Percentiles rank a stretch among this genome's conserved stretches.
Evolutionary conservation across 192 early-diverging fungal species (phyloP).

Genomic region (Geranomyces michiganensis): DNA sequence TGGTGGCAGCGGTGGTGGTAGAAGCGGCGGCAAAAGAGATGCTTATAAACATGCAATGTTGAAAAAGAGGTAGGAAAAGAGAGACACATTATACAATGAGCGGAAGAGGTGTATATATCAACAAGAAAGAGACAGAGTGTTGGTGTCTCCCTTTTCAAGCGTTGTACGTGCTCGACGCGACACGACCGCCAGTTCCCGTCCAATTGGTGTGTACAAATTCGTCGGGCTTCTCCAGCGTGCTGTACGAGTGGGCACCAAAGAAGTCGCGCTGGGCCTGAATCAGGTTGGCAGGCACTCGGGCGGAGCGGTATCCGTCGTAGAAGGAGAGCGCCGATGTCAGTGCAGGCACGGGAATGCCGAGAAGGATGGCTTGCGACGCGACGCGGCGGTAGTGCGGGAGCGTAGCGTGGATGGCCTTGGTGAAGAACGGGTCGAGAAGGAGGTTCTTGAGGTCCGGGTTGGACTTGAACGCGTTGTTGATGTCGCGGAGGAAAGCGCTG

Average conservation of each 20-base stretch:
- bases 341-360: constrained; percentile 91
- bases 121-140: too few relatives aligned
- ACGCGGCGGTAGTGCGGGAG: constrained; percentile 88
- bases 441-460: constrained; percentile 89
- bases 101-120: too few relatives aligned
- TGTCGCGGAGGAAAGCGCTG: constrained; percentile 92
- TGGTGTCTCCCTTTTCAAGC: constrained; percentile 49
- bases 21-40: too few relatives aligned
- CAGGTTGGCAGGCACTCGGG: constrained; percentile 90
- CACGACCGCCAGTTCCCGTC: constrained; percentile 91
- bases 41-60: too few relatives aligned
- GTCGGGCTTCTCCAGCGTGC: constrained; percentile 76
- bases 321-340: constrained; percentile 90
- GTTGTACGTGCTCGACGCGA: constrained; percentile 71
- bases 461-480: constrained; percentile 89
- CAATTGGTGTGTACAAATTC: constrained; percentile 93
- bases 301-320: constrained; percentile 96
- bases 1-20: too few relatives aligned
- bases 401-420: constrained; percentile 81
- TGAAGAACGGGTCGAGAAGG: constrained; percentile 97
- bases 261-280: constrained; percentile 97
- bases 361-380: constrained; percentile 73
- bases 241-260: constrained; percentile 98
- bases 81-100: too few relatives aligned
- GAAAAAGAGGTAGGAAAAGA: too few relatives aligned